These are phyloP conservation scores for Paraglomus brasilianum DNA, from an alignment of 192 early-diverging fungal genomes.

Conservation along the genomic window DNA sequence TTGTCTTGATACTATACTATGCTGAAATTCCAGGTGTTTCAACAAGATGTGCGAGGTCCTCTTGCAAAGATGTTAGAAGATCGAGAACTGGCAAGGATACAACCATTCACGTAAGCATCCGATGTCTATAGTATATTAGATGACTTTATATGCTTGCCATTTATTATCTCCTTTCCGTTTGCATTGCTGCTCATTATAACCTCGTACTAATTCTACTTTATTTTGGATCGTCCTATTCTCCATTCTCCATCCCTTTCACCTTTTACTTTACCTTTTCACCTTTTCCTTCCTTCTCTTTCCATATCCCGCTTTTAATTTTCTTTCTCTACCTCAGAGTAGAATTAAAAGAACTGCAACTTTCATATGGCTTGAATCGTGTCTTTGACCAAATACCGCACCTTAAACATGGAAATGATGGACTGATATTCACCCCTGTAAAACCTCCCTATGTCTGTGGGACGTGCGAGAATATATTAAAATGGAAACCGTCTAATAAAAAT, in stretches of 20 bases:
- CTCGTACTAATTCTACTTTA: no score
- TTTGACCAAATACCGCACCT: slow-evolving; percentile 60
- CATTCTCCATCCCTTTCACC: background rate
- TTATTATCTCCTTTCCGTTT: no score
- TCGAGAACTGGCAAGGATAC: slow-evolving; percentile 34
- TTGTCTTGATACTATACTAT: slow-evolving; percentile 2
- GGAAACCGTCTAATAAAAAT: slow-evolving; percentile 51
- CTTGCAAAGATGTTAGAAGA: slow-evolving; percentile 42
- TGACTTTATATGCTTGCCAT: background rate
- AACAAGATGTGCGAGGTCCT: slow-evolving; percentile 57
- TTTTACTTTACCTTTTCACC: background rate
- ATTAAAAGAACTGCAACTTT: slow-evolving; percentile 51
- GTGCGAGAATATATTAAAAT: slow-evolving; percentile 58
- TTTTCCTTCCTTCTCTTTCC: background rate
- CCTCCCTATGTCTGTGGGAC: slow-evolving; percentile 47
- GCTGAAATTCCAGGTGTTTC: slow-evolving; percentile 47
- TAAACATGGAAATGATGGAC: slow-evolving; percentile 63
- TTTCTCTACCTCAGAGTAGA: slow-evolving; percentile 44
- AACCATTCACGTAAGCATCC: slow-evolving; percentile 55
- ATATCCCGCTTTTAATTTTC: background rate
- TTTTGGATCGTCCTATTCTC: background rate
- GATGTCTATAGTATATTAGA: no score
- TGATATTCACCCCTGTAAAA: slow-evolving; percentile 66
- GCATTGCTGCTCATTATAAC: no score
- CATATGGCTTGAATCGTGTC: slow-evolving; percentile 49